Evolutionary conservation across 108 stramenopile species (phyloP).

Genomic region (Skeletonema potamos): DNA sequence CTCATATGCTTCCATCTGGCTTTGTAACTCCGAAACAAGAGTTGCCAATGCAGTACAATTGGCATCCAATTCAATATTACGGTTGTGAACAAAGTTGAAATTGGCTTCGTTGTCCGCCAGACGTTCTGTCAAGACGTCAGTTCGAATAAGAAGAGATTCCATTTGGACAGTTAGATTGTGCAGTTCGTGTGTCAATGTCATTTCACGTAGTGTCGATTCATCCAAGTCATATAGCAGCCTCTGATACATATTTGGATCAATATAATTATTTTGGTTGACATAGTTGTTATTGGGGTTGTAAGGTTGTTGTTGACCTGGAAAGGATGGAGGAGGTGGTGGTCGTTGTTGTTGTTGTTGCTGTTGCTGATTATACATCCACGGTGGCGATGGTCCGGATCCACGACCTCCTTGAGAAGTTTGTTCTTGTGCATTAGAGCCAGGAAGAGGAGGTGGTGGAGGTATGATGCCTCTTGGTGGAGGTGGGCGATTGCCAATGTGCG

Average conservation of each 20-base stretch:
- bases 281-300: slow-evolving; percentile 2
- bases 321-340: not conserved
- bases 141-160: slow-evolving; percentile 8
- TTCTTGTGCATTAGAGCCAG: not conserved
- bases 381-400: not conserved
- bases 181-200: slow-evolving; percentile 36
- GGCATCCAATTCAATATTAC: slow-evolving; percentile 54
- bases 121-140: slow-evolving; percentile 77
- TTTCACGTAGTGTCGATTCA: slow-evolving; percentile 45
- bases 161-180: slow-evolving; percentile 34
- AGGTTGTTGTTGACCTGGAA: not conserved
- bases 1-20: slow-evolving; percentile 48
- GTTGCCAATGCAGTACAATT: slow-evolving; percentile 65
- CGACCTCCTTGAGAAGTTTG: not conserved
- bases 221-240: slow-evolving; percentile 35
- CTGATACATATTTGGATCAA: slow-evolving; percentile 28
- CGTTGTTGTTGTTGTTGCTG: not conserved
- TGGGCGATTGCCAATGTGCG: not conserved
- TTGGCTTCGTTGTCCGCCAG: slow-evolving; percentile 65
- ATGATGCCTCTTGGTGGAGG: not conserved
- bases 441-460: slow-evolving; percentile 2
- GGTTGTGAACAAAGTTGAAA: slow-evolving; percentile 57
- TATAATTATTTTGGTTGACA: slow-evolving; percentile 10
- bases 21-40: slow-evolving; percentile 40
- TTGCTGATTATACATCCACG: not conserved